Conservation (phyloP, 768 basidiomycete genomes). For the Lentinus brumalis region DNA sequence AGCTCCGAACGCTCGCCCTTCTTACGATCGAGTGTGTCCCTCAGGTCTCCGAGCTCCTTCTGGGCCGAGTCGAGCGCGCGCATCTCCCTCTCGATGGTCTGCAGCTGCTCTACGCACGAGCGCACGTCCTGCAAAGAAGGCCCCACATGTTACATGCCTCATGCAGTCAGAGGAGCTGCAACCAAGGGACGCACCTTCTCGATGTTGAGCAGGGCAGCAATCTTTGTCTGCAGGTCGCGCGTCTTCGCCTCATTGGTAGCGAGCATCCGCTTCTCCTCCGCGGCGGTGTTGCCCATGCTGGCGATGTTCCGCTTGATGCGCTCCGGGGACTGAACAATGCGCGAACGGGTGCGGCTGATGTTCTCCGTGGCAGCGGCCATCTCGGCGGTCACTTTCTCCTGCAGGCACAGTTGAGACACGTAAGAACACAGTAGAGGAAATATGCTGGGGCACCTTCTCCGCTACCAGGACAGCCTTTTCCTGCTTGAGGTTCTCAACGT, state of each 20-base stretch:
- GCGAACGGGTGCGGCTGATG: constrained; percentile 63
- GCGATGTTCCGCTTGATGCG: constrained; percentile 82
- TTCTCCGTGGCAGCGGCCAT: constrained; percentile 58
- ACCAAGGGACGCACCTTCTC: constrained; percentile 57
- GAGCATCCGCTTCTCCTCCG: constrained; percentile 71
- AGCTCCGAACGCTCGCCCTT: constrained; percentile 75
- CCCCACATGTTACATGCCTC: not conserved
- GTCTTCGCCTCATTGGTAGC: constrained; percentile 70
- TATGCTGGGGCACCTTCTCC: constrained; percentile 52
- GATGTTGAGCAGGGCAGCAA: constrained; percentile 67
- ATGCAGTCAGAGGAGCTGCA: no score
- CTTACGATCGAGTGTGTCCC: constrained; percentile 70
- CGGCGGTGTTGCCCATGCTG: constrained; percentile 66
- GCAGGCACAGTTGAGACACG: constrained; percentile 2
- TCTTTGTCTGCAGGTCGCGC: constrained; percentile 75
- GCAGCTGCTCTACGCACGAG: constrained; percentile 73
- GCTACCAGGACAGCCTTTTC: constrained; percentile 66
- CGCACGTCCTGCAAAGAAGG: constrained; percentile 59
- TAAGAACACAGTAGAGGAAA: not conserved
- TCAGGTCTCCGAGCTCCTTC: constrained; percentile 68
- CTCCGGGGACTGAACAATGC: constrained; percentile 92
- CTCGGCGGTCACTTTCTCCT: constrained; percentile 68
- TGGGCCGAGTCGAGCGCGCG: constrained; percentile 61
- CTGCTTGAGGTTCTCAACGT: constrained; percentile 70
- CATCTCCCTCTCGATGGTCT: constrained; percentile 70